Conservation (phyloP, 2,329 filamentous ascomycete species). For the Diaporthe eres region DNA sequence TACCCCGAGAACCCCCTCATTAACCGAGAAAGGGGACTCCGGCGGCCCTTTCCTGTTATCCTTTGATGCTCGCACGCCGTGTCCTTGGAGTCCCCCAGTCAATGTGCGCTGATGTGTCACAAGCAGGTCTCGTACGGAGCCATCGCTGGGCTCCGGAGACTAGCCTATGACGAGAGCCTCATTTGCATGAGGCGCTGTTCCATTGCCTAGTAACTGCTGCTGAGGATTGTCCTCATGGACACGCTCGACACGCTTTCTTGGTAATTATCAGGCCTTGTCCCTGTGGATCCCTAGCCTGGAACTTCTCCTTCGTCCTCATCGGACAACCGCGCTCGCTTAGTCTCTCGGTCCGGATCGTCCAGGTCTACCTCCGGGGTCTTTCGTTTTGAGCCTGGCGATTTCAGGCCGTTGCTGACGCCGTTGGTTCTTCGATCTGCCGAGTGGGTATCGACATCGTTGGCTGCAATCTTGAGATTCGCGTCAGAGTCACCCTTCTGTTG, state of each 20-base stretch:
- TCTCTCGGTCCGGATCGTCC: conserved; percentile 43
- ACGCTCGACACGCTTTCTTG: not conserved
- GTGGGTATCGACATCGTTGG: conserved; percentile 50
- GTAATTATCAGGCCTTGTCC: not conserved
- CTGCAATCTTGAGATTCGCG: conserved; percentile 50
- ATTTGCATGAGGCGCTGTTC: not conserved
- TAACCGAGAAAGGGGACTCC: conserved; percentile 17
- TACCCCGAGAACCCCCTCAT: conserved; percentile 24
- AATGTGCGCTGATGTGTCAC: conserved; percentile 4
- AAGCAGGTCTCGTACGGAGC: not conserved
- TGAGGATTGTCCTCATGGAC: not conserved
- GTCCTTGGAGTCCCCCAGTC: not conserved
- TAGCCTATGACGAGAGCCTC: not conserved
- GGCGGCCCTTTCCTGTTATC: not conserved
- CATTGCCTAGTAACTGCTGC: not conserved
- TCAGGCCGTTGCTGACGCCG: conserved; percentile 44
- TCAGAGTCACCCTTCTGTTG: conserved; percentile 50
- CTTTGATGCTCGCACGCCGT: conserved; percentile 2
- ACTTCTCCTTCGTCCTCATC: conserved; percentile 48
- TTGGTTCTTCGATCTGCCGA: conserved; percentile 40
- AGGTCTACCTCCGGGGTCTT: conserved; percentile 47
- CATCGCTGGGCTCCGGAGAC: not conserved
- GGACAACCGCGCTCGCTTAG: conserved; percentile 46
- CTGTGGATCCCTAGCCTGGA: conserved; percentile 27
- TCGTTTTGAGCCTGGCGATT: conserved; percentile 49